A percentile compares a stretch with the other conserved stretches of the same genome.
Conservation (phyloP, 2,329 filamentous ascomycete genomes). For the Microcyclosporella mali region DNA sequence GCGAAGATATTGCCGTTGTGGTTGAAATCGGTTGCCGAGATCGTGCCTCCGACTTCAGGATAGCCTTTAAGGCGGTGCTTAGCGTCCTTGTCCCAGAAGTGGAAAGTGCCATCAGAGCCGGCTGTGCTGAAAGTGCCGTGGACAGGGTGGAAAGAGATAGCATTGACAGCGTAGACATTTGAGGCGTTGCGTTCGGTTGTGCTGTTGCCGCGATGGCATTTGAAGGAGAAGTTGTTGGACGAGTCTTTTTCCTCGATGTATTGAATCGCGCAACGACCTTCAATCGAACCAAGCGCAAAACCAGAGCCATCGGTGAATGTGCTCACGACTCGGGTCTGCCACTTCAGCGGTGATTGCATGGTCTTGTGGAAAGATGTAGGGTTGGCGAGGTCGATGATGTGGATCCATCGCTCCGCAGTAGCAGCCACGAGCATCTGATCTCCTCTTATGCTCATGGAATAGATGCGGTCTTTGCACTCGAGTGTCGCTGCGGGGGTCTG, state of each 20-base stretch:
- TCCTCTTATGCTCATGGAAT: constrained; percentile 85
- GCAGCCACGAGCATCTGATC: constrained; percentile 77
- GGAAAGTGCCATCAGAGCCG: constrained; percentile 91
- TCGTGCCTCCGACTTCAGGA: constrained; percentile 60
- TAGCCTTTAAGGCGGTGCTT: constrained; percentile 60
- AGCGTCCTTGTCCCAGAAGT: constrained; percentile 75
- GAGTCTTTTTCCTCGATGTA: constrained; percentile 93
- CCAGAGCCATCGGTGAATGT: constrained; percentile 90
- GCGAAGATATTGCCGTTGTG: constrained; percentile 60
- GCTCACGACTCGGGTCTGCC: constrained; percentile 92
- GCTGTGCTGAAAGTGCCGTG: constrained; percentile 99
- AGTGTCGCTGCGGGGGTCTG: constrained; percentile 60
- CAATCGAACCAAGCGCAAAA: constrained; percentile 92
- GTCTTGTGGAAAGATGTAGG: constrained; percentile 93
- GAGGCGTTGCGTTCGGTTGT: constrained; percentile 59
- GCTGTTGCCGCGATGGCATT: constrained; percentile 85
- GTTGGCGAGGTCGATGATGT: constrained; percentile 84
- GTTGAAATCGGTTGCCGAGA: constrained; percentile 89
- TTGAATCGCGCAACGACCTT: constrained; percentile 94
- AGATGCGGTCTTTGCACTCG: constrained; percentile 69
- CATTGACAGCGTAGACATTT: constrained; percentile 92
- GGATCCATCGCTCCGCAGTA: constrained; percentile 92
- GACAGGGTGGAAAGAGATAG: constrained; percentile 93
- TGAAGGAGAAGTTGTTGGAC: constrained; percentile 91
- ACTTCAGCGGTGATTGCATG: constrained; percentile 91